A percentile compares a stretch with the other conserved stretches of the same genome.
phyloP scores from a whole-genome alignment of 2,329 filamentous ascomycete genomes.

The Ophiosphaerella korrae region DNA sequence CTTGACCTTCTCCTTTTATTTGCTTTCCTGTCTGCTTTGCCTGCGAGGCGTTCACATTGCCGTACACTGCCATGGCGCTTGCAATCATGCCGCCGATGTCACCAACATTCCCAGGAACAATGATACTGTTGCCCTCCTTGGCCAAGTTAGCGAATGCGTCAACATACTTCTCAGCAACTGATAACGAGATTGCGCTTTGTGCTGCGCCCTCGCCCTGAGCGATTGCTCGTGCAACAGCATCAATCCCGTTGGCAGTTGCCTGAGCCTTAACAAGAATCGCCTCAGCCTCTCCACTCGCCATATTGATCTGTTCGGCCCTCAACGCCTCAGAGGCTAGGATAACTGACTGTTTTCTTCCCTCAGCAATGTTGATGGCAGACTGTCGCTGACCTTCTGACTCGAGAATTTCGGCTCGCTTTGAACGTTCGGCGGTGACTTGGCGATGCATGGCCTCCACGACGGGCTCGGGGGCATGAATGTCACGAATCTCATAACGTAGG shows the following conservation, averaged over 20 bases:
- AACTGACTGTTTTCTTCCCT: slow-evolving; percentile 95
- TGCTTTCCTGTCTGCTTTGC: slow-evolving; percentile 66
- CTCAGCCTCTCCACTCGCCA: slow-evolving; percentile 89
- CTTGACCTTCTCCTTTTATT: slow-evolving; percentile 19
- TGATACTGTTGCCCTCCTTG: slow-evolving; percentile 92
- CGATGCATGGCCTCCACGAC: slow-evolving; percentile 98
- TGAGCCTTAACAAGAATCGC: slow-evolving; percentile 85
- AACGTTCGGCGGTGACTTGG: slow-evolving; percentile 95
- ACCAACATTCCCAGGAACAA: slow-evolving; percentile 95
- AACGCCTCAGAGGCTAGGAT: slow-evolving; percentile 94
- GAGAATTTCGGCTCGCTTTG: slow-evolving; percentile 95
- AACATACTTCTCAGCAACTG: slow-evolving; percentile 96
- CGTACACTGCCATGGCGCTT: slow-evolving; percentile 91
- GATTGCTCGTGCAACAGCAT: slow-evolving; percentile 80
- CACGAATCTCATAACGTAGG: slow-evolving; percentile 94
- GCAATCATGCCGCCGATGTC: slow-evolving; percentile 98
- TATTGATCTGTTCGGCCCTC: slow-evolving; percentile 89
- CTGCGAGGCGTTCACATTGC: slow-evolving; percentile 85
- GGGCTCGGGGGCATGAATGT: slow-evolving; percentile 92
- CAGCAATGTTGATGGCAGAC: slow-evolving; percentile 97
- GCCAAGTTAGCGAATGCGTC: slow-evolving; percentile 91
- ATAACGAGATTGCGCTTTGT: slow-evolving; percentile 82
- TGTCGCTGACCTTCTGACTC: slow-evolving; percentile 97
- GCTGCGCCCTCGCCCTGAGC: slow-evolving; percentile 74
- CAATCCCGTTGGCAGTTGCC: slow-evolving; percentile 87